Conservation (phyloP, 2,329 filamentous ascomycete genomes). For the Penicillium sp. region DNA sequence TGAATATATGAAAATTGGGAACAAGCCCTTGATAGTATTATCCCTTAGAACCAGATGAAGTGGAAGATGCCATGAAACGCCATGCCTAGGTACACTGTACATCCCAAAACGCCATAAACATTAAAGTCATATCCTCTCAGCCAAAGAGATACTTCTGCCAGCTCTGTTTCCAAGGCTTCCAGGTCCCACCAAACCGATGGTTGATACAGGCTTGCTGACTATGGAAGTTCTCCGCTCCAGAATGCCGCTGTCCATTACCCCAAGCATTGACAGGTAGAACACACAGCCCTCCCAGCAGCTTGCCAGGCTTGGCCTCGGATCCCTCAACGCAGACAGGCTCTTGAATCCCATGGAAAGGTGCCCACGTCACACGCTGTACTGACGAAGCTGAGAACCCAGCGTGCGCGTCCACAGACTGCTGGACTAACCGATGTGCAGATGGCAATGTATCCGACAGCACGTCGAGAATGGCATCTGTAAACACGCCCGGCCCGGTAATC, state of each 20-base stretch:
- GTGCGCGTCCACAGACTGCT: slow-evolving; percentile 20
- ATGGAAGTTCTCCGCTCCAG: slow-evolving; percentile 22
- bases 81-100: not conserved
- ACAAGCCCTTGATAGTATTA: not conserved
- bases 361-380: slow-evolving; percentile 27
- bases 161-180: slow-evolving; percentile 31
- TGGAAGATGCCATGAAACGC: not conserved
- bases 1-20: not conserved
- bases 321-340: slow-evolving; percentile 23
- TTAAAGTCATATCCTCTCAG: slow-evolving; percentile 5
- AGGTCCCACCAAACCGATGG: slow-evolving; percentile 28
- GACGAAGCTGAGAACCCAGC: slow-evolving; percentile 13
- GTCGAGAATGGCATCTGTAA: slow-evolving; percentile 30
- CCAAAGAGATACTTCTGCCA: slow-evolving; percentile 27
- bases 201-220: slow-evolving; percentile 28
- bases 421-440: slow-evolving; percentile 19
- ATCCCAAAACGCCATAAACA: not conserved
- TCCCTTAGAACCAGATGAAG: not conserved
- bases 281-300: slow-evolving; percentile 73
- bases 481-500: slow-evolving; percentile 29
- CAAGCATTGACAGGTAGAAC: slow-evolving; percentile 67
- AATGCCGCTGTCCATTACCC: slow-evolving; percentile 32
- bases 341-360: slow-evolving; percentile 25
- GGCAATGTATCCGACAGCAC: slow-evolving; percentile 25
- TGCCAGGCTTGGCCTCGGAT: slow-evolving; percentile 31